phyloP scores from a whole-genome alignment of 2,329 filamentous ascomycete species.

The Neopestalotiopsis sp. region DNA sequence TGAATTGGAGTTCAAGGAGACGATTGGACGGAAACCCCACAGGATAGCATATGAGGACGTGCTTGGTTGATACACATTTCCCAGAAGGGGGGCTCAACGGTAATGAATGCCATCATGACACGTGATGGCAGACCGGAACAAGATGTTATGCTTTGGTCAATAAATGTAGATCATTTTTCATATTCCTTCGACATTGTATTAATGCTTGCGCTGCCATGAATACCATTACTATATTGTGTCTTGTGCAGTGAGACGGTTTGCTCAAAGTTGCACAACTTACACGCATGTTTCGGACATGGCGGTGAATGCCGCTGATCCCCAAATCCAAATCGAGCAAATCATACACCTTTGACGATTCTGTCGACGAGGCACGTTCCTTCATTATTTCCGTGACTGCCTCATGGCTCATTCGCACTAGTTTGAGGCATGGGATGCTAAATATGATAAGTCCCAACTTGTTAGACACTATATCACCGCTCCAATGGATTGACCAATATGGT shows the following conservation, averaged over 20 bases:
- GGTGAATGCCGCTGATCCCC: too few species aligned
- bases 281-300: background rate
- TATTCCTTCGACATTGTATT: background rate
- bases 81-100: background rate
- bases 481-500: background rate
- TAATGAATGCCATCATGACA: background rate
- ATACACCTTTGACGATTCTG: too few species aligned
- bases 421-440: too few species aligned
- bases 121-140: background rate
- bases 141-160: slow-evolving; percentile 1
- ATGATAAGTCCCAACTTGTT: too few species aligned
- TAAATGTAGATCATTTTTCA: background rate
- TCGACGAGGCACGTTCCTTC: too few species aligned
- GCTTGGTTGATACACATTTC: slow-evolving; percentile 3
- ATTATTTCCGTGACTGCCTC: too few species aligned
- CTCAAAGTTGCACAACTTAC: background rate
- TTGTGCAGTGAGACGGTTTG: background rate
- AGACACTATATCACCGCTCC: too few species aligned
- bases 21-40: background rate
- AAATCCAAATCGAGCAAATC: too few species aligned
- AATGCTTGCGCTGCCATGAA: too few species aligned
- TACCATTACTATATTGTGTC: background rate
- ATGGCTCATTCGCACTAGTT: too few species aligned
- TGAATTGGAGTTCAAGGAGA: slow-evolving; percentile 4
- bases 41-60: background rate